Conservation (phyloP, 495 filamentous ascomycete species). For the Saxophila tyrrhenica region DNA sequence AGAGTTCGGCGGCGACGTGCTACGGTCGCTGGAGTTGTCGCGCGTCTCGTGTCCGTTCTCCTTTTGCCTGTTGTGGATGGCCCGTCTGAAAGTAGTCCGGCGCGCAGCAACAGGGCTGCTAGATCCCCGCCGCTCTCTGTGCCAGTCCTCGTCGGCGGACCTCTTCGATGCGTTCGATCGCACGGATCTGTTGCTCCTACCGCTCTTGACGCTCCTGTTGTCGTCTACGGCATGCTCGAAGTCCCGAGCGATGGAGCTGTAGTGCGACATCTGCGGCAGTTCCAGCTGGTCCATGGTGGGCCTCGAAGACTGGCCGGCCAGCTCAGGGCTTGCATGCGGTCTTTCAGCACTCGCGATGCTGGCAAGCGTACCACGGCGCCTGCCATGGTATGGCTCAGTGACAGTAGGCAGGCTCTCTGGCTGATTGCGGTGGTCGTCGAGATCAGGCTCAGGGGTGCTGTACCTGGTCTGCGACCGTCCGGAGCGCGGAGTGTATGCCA, state of each 20-base stretch:
- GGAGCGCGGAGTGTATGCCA: conserved; percentile 48
- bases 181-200: conserved; percentile 2
- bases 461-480: conserved; percentile 48
- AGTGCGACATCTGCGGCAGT: conserved; percentile 3
- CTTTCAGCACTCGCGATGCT: conserved; percentile 24
- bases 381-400: conserved; percentile 35
- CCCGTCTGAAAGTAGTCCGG: conserved; percentile 27
- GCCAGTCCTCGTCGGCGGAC: conserved; percentile 15
- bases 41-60: conserved; percentile 32
- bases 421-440: conserved; percentile 89
- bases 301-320: background rate
- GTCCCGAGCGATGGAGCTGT: conserved; percentile 34
- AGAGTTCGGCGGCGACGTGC: conserved; percentile 84
- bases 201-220: conserved; percentile 41
- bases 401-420: conserved; percentile 52
- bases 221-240: conserved; percentile 84
- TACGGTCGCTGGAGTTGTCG: conserved; percentile 50
- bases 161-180: conserved; percentile 11
- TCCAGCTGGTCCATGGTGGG: conserved; percentile 5
- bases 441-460: conserved; percentile 73
- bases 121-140: conserved; percentile 23
- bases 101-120: conserved; percentile 21
- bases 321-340: background rate
- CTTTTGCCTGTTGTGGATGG: conserved; percentile 33
- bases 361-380: conserved; percentile 31